Base-by-base conservation (phyloP, 2,329 filamentous ascomycete genomes). In the Emergomyces pasteurianus region DNA sequence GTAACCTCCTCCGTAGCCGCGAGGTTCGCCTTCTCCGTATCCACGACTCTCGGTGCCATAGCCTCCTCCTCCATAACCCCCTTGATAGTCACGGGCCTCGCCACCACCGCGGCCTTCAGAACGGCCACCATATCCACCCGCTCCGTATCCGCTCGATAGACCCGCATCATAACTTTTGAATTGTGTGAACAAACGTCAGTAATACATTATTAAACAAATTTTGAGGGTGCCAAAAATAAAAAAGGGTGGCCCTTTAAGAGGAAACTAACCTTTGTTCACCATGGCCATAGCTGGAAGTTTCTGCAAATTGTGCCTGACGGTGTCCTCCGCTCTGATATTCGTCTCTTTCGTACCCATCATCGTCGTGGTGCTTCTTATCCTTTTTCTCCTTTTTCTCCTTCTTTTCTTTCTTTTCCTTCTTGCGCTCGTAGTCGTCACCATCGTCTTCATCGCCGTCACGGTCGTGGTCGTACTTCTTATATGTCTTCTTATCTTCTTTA, bases 371-470 rank as follows among this genome's bases (percentile, higher is more conserved):
- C 61, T 59, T 67, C 63, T 40, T 66, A 52, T 50, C 58, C 36
- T 53, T 63, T 59, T 57, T 63, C 43, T 58, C 60, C 23, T 34
- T 57, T 28, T 65, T 43, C n/a, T 52, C 62, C 57, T 31, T 61
- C 63, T 40, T 66, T 50, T 53, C 60, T 46, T 53, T 64, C 59
- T 57, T 63, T 42, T 58, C 60, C 40, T 66, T 60, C 34, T 60
- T 60, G 10, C 55, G n/a, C 12, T 59, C 23, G 7, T 43, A 43
- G 9, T 62, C 43, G 23, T 62, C 31, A 18, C 50, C 57, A 28
- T 62, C 60, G 26, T 52, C 58, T n/a, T 60, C 36, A n/a, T 61
- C 26, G 21, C 49, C 38, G 12, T 58, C 46, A 16, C 54, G 26
- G 26, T 60, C 23, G 16, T 58, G 12, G 16, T 58, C n/a, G 12